Evolutionary conservation across 805 yeast species (phyloP), one percentile per base, ranked within the genome.

Genomic region (Yarrowia osloensis): DNA sequence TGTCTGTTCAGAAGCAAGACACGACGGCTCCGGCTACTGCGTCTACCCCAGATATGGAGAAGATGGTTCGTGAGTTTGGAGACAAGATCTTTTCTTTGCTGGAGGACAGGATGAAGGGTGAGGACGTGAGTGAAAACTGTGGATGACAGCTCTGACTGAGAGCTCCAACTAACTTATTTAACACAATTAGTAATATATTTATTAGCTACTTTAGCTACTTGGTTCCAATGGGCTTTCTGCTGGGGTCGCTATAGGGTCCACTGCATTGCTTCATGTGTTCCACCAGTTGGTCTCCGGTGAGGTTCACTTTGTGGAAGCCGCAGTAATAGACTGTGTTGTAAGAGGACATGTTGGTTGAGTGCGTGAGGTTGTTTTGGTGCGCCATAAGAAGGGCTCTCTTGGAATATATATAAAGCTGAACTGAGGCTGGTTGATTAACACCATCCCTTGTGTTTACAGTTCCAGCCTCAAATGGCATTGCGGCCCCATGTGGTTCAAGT

Each of bases 11-110:
- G 28, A 33, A 19, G 21, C 40, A 11, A 19, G 57, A n/a, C 2
- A 26, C 21, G 17, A 2, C 24, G 7, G 37, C 15, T 33, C 37
- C 13, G 15, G 28, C 24, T 4, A 19, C 42, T 26, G 13, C 22
- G 8, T 28, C 42, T 4, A 17, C 40, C 7, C 17, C n/a, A 2
- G 66, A 49, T 4, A 47, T 57, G 28, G 63, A 57, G 7, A 28
- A 21, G 8, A 19, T 61, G 54, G 66, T 44, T 6, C 52, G 66
- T 12, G 66, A 61, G 31, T 44, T 61, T 61, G 66, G 66, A 2
- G 66, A 61, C 66, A 61, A 61, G 44, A 61, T 61, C 22, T 61
- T 28, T 46, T 57, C 63, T 3, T 24, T 57, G 35, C 26, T 57
- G 17, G 49, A 35, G 42, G 63, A 40, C 26, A 57, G 21, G n/a